A percentile compares a stretch with the other conserved stretches of the same genome.
Conservation (phyloP, 495 filamentous ascomycete genomes). For the Xylaria cubensis region DNA sequence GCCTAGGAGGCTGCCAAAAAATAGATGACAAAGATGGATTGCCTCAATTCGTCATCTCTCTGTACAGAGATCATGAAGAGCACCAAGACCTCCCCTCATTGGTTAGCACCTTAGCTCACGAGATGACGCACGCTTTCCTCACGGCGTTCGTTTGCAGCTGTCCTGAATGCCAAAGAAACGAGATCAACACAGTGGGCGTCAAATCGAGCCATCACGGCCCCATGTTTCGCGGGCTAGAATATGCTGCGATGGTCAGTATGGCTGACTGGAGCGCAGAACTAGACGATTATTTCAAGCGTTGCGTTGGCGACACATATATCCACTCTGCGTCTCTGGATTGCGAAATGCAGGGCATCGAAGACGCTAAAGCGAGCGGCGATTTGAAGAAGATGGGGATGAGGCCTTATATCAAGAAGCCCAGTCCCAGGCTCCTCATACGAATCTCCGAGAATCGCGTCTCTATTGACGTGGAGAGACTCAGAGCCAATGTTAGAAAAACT, state of each 20-base stretch:
- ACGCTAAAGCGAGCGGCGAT: not conserved
- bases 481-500: not conserved
- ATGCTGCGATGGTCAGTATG: not conserved
- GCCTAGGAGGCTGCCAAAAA: not conserved
- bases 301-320: not conserved
- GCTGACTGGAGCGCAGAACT: not conserved
- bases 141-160: not conserved
- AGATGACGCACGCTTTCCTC: conserved; percentile 14
- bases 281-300: not conserved
- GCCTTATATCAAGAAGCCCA: not conserved
- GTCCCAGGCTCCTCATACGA: not conserved
- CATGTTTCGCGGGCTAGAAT: not conserved
- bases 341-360: not conserved
- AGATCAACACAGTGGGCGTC: not conserved
- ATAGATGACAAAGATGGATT: not conserved
- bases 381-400: not conserved
- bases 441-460: not conserved
- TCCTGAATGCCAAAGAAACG: not conserved
- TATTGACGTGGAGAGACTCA: not conserved
- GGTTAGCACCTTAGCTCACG: not conserved
- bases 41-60: not conserved
- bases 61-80: not conserved
- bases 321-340: not conserved
- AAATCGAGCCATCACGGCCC: not conserved
- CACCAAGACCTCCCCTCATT: not conserved